These are phyloP conservation scores for Entamoeba histolytica DNA, from an alignment of 208 protist species.

Conservation along the genomic window DNA sequence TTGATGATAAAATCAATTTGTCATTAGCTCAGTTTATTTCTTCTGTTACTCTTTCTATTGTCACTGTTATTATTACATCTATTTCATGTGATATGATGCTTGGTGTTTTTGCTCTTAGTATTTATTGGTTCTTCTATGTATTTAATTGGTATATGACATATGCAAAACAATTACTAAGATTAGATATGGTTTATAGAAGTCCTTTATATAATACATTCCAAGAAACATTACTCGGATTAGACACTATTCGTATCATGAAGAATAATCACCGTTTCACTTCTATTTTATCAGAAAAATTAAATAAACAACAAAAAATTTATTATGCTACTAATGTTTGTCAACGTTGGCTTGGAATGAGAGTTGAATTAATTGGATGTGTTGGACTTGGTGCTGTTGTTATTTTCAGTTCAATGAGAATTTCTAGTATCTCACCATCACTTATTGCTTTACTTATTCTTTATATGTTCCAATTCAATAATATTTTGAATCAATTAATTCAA, in stretches of 20 bases:
- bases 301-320: background rate
- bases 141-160: slow-evolving; percentile 2
- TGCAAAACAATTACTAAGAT: slow-evolving; percentile 53
- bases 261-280: slow-evolving; percentile 4
- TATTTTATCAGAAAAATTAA: background rate
- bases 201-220: slow-evolving; percentile 64
- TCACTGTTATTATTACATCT: background rate
- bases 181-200: slow-evolving; percentile 51
- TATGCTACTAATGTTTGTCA: background rate
- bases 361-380: slow-evolving; percentile 1
- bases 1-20: slow-evolving; percentile 8
- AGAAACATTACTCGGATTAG: slow-evolving; percentile 57
- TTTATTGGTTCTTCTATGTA: background rate
- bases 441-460: background rate
- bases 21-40: background rate
- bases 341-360: slow-evolving; percentile 7
- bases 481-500: background rate
- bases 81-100: background rate
- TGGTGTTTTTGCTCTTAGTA: background rate
- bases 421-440: background rate
- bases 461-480: background rate
- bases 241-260: slow-evolving; percentile 51
- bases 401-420: background rate
- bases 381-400: background rate
- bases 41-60: background rate